These are phyloP conservation scores for Psilocybe tampanensis DNA, from an alignment of 768 basidiomycete genomes.

Conservation along the genomic window DNA sequence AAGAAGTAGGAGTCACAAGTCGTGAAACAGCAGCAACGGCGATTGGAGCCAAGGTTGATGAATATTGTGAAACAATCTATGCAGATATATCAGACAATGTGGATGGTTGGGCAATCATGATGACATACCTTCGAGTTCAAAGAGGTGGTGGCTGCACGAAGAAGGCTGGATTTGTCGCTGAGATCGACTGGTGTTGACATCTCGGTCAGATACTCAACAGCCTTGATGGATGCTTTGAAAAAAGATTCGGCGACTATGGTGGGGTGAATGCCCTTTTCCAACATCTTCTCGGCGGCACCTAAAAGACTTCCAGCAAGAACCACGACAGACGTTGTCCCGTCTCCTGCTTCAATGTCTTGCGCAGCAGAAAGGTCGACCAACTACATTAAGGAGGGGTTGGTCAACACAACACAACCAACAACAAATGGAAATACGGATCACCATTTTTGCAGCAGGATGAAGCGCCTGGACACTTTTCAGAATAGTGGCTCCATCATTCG, in stretches of 20 bases:
- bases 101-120: not conserved
- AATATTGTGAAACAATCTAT: conserved; percentile 99
- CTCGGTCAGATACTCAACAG: conserved; percentile 92
- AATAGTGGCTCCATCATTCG: conserved; percentile 99
- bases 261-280: conserved; percentile 96
- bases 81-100: not conserved
- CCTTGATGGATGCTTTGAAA: conserved; percentile 87
- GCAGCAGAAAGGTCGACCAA: conserved; percentile 97
- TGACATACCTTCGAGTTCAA: conserved; percentile 87
- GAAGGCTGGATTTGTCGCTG: conserved; percentile 78
- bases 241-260: conserved; percentile 97
- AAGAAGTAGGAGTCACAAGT: conserved; percentile 83
- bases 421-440: conserved; percentile 30
- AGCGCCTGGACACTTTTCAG: conserved; percentile 93
- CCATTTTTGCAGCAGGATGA: conserved; percentile 99
- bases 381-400: conserved; percentile 41
- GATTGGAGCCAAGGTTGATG: conserved; percentile 96
- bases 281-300: conserved; percentile 95
- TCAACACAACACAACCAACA: not conserved
- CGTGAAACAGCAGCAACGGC: conserved; percentile 96
- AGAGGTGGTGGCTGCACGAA: conserved; percentile 93
- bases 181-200: conserved; percentile 92
- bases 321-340: conserved; percentile 97
- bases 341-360: conserved; percentile 98
- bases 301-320: conserved; percentile 93